Evolutionary conservation across 2,329 filamentous ascomycete species (phyloP).

Genomic region (Sclerotinia subarctica): DNA sequence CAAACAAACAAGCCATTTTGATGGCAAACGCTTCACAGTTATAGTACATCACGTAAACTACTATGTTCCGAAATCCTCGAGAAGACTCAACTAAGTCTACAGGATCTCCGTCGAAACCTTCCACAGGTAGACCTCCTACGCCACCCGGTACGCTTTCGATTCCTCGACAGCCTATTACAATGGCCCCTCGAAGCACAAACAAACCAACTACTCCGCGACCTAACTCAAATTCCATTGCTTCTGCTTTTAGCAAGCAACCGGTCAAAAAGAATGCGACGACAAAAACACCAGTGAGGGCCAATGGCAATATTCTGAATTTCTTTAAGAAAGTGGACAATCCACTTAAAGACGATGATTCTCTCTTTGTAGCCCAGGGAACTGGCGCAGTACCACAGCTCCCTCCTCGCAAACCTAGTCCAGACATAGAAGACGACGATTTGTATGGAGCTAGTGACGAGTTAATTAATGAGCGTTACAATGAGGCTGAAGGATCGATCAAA

Average conservation of each 20-base stretch:
- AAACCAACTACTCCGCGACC: constrained; percentile 36
- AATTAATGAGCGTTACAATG: constrained; percentile 41
- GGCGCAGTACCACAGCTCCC: constrained; percentile 13
- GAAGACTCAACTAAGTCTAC: constrained; percentile 43
- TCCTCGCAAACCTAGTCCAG: constrained; percentile 19
- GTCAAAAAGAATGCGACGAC: constrained; percentile 29
- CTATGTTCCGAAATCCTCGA: constrained; percentile 55
- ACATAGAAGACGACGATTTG: constrained; percentile 31
- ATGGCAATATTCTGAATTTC: constrained; percentile 69
- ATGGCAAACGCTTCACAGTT: neutral
- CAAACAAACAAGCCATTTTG: neutral
- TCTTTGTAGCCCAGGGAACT: constrained; percentile 49
- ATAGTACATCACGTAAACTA: neutral
- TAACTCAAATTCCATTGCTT: constrained; percentile 33
- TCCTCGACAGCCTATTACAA: constrained; percentile 22
- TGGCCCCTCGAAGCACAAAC: constrained; percentile 31
- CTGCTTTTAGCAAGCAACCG: constrained; percentile 22
- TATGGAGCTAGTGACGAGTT: constrained; percentile 27
- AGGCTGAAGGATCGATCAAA: constrained; percentile 41
- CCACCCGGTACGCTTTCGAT: constrained; percentile 40
- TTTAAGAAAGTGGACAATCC: constrained; percentile 63
- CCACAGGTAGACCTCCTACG: constrained; percentile 51
- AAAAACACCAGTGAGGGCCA: constrained; percentile 42
- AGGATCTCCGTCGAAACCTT: constrained; percentile 42
- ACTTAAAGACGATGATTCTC: constrained; percentile 48